Evolutionary conservation across 495 filamentous ascomycete species (phyloP).

Genomic region (Pseudomonodictys pantanalensis): DNA sequence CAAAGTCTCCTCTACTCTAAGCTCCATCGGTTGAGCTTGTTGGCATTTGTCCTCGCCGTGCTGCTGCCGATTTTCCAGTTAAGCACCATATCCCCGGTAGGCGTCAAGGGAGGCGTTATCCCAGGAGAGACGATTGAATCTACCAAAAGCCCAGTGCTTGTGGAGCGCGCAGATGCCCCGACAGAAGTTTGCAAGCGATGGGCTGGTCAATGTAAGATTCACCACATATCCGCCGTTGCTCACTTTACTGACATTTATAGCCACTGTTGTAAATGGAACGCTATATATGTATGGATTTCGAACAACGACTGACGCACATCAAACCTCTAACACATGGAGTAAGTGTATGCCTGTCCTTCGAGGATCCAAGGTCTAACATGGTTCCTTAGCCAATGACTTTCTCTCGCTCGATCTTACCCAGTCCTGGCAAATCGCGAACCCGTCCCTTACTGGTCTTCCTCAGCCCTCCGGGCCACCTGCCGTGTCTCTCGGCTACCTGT

Average conservation of each 20-base stretch:
- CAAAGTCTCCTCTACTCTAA: slow-evolving; percentile 7
- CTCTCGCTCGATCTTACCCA: slow-evolving; percentile 62
- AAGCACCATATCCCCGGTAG: slow-evolving; percentile 25
- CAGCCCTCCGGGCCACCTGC: slow-evolving; percentile 66
- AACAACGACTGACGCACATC: slow-evolving; percentile 49
- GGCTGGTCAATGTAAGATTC: slow-evolving; percentile 59
- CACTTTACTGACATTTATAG: slow-evolving; percentile 22
- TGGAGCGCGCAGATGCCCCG: slow-evolving; percentile 41
- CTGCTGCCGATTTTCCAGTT: slow-evolving; percentile 34
- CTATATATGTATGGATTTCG: slow-evolving; percentile 75
- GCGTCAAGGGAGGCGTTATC: slow-evolving; percentile 36
- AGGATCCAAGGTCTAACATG: slow-evolving; percentile 31
- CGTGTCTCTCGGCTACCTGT: slow-evolving; percentile 68
- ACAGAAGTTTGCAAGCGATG: slow-evolving; percentile 62
- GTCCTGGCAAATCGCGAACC: slow-evolving; percentile 62
- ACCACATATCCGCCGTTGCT: not conserved
- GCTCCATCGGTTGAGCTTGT: slow-evolving; percentile 28
- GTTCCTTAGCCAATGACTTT: slow-evolving; percentile 62
- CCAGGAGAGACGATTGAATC: slow-evolving; percentile 13
- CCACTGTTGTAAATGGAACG: slow-evolving; percentile 63
- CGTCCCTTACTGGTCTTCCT: slow-evolving; percentile 58
- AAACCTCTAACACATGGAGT: slow-evolving; percentile 64
- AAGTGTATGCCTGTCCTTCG: slow-evolving; percentile 36
- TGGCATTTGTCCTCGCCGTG: slow-evolving; percentile 32
- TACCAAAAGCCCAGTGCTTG: slow-evolving; percentile 4